Evolutionary conservation across 495 filamentous ascomycete genomes (phyloP).

Genomic region (Penicillium soppii): DNA sequence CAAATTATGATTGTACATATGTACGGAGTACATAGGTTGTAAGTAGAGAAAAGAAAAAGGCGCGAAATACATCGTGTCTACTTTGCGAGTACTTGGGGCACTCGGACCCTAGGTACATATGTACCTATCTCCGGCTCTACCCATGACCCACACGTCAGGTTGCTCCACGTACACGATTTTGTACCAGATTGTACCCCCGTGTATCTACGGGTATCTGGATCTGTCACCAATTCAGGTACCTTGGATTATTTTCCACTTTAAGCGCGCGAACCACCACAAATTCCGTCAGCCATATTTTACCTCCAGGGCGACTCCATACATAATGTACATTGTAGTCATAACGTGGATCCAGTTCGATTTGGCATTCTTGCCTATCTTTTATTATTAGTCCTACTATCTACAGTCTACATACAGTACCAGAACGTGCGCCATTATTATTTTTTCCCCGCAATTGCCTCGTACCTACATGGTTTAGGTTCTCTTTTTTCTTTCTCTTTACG

Average conservation of each 20-base stretch:
- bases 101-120: neutral
- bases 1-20: too few relatives aligned
- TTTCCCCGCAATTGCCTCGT: constrained; percentile 7
- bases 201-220: neutral
- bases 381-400: too few relatives aligned
- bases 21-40: neutral
- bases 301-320: too few relatives aligned
- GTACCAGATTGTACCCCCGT: constrained; percentile 5
- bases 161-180: too few relatives aligned
- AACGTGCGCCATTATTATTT: constrained; percentile 2
- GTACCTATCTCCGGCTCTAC: too few relatives aligned
- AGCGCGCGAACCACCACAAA: constrained; percentile 37
- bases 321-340: neutral
- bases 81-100: too few relatives aligned
- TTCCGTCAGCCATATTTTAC: neutral
- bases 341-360: constrained; percentile 4
- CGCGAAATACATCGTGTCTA: too few relatives aligned
- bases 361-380: neutral
- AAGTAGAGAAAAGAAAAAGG: too few relatives aligned
- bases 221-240: neutral
- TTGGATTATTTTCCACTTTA: constrained; percentile 22
- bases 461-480: constrained; percentile 2
- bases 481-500: neutral
- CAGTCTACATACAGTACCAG: too few relatives aligned
- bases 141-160: neutral